Evolutionary conservation across 805 yeast genomes (phyloP), one percentile per base, ranked within the genome.

Genomic region (Yamadazyma nakazawae): DNA sequence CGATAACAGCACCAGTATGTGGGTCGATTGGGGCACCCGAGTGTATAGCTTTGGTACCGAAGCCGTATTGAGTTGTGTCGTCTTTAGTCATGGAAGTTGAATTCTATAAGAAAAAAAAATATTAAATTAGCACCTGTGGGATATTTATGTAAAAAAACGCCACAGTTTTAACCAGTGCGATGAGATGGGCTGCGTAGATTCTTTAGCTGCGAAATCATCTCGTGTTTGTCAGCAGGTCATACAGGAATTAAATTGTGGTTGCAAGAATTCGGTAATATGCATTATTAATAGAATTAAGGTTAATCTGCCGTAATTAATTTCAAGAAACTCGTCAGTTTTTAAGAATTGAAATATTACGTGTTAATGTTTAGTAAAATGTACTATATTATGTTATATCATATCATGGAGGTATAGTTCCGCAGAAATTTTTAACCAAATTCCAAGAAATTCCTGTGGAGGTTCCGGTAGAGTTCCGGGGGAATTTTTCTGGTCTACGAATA

Each of bases 31-130:
- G 76, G 14, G 90, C 77, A 54, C 96, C 96, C 26, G 86, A 85
- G 68, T 88, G 96, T 57, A 88, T 85, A 47, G 96, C 96, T 59
- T 75, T 76, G 45, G 96, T 88, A 49, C 85, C 91, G 61, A 88
- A 88, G 13, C 75, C 76, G 66, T 61, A 70, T 47, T 62, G 54
- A 21, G 56, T 34, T 17, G 53, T 35, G 47, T 53, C 50, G 50
- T 68, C 70, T 54, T 68, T 67, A 37, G 79, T 73, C 79, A 75
- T 72, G 24, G 24, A 21, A 21, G 41, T 31, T 48, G 21, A 41
- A 25, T 16, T 31, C 34, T 38, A 16, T 38, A n/a, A n/a, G n/a
- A n/a, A n/a, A 4, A 26, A 16, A 12, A 21, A 38, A 2, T 38
- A 7, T 21, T 7, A 7, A 21, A 14, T 11, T 25, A 25, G 41